A percentile compares a stretch with the other conserved stretches of the same genome.
Evolutionary conservation across 768 basidiomycete species (phyloP).

Genomic region (Psilocybe subaeruginosa): DNA sequence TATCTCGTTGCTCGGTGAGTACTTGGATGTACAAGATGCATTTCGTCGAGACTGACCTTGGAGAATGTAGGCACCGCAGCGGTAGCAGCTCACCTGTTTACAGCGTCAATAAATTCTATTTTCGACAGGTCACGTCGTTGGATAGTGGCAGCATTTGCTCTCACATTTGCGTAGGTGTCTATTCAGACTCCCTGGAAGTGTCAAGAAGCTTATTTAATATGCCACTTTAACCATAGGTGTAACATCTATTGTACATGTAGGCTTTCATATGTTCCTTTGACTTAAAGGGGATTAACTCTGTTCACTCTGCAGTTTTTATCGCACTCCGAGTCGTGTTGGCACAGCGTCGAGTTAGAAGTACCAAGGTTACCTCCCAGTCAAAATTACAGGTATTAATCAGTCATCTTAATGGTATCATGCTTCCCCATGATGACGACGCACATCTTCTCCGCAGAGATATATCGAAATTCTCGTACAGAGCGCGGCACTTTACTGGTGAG

Average conservation of each 20-base stretch:
- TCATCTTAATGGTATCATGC: neutral
- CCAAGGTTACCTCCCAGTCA: neutral
- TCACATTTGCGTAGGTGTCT: slow-evolving; percentile 1
- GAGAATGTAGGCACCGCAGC: neutral
- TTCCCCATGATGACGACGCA: neutral
- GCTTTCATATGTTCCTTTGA: neutral
- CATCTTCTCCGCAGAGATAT: neutral
- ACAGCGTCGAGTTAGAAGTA: neutral
- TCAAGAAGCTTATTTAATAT: neutral
- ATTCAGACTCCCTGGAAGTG: neutral
- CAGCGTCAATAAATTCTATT: neutral
- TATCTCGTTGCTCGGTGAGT: neutral
- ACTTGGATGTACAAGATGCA: neutral
- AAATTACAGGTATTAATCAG: neutral
- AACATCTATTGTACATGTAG: slow-evolving; percentile 2
- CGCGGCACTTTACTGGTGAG: slow-evolving; percentile 2
- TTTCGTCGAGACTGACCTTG: neutral
- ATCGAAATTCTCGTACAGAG: slow-evolving; percentile 3
- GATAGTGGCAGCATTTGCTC: slow-evolving; percentile 1
- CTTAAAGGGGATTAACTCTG: neutral
- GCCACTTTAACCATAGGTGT: neutral
- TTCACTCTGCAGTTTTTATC: neutral
- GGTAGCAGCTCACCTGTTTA: neutral
- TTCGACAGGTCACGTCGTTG: slow-evolving; percentile 1
- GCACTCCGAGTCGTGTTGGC: neutral